These are phyloP conservation scores for Cladobotryum protrusum DNA, from an alignment of 2,329 filamentous ascomycete species.

Conservation along the genomic window DNA sequence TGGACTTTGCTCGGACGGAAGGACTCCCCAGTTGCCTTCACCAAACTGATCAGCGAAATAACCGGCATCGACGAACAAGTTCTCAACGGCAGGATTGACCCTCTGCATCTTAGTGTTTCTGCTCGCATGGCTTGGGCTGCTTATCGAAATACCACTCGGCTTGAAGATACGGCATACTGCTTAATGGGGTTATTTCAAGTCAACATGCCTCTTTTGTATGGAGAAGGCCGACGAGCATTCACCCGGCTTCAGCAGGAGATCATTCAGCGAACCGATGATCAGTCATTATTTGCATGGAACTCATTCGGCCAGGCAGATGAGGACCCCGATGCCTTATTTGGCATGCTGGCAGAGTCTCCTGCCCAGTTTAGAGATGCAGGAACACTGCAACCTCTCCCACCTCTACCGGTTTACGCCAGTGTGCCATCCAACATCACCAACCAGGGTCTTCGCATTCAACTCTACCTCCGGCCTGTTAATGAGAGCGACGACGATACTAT, in stretches of 20 bases:
- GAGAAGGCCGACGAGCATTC: slow-evolving; percentile 12
- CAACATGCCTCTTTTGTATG: slow-evolving; percentile 18
- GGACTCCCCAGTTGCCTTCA: neutral
- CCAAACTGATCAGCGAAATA: slow-evolving; percentile 3
- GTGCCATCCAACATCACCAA: slow-evolving; percentile 11
- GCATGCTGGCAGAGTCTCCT: slow-evolving; percentile 10
- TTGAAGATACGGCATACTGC: slow-evolving; percentile 16
- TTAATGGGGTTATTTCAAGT: slow-evolving; percentile 15
- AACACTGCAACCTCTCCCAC: slow-evolving; percentile 5
- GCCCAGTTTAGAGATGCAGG: slow-evolving; percentile 9
- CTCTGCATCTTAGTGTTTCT: slow-evolving; percentile 9
- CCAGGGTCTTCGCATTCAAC: slow-evolving; percentile 9
- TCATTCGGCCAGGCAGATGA: slow-evolving; percentile 9
- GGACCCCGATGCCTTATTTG: slow-evolving; percentile 9
- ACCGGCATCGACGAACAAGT: slow-evolving; percentile 6
- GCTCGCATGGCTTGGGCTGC: slow-evolving; percentile 16
- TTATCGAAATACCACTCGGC: slow-evolving; percentile 12
- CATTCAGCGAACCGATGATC: slow-evolving; percentile 11
- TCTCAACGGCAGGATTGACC: slow-evolving; percentile 6
- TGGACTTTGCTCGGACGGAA: slow-evolving; percentile 10
- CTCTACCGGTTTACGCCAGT: slow-evolving; percentile 8
- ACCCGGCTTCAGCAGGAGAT: slow-evolving; percentile 13
- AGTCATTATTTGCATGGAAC: slow-evolving; percentile 18
- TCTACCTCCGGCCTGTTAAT: slow-evolving; percentile 3
- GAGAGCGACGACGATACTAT: neutral